Conservation (phyloP, 2,329 filamentous ascomycete genomes). For the Cladophialophora carrionii region DNA sequence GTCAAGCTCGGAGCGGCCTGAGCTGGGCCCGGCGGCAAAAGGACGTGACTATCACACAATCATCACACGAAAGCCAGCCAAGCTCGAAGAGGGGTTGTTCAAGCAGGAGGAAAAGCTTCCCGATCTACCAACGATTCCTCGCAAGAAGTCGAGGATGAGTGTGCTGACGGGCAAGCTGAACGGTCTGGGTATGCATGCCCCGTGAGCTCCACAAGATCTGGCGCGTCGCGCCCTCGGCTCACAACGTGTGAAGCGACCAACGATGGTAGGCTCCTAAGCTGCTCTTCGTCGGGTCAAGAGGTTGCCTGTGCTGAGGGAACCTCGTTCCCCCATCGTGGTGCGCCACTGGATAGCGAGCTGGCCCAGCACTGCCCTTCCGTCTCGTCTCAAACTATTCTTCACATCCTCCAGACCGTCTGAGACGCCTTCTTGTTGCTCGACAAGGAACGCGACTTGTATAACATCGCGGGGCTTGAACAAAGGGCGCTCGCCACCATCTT, state of each 20-base stretch:
- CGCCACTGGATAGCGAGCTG: slow-evolving; percentile 86
- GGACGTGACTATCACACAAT: slow-evolving; percentile 63
- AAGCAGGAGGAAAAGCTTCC: slow-evolving; percentile 33
- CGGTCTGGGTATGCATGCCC: slow-evolving; percentile 37
- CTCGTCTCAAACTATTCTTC: slow-evolving; percentile 46
- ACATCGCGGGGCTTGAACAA: slow-evolving; percentile 61
- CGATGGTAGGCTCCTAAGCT: slow-evolving; percentile 13
- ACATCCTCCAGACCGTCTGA: slow-evolving; percentile 56
- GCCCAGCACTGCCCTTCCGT: slow-evolving; percentile 68
- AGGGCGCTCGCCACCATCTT: slow-evolving; percentile 36
- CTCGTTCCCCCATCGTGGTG: slow-evolving; percentile 84
- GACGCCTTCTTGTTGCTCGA: slow-evolving; percentile 58
- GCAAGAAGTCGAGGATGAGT: slow-evolving; percentile 25
- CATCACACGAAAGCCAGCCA: slow-evolving; percentile 72
- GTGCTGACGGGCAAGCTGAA: slow-evolving; percentile 32
- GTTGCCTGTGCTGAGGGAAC: slow-evolving; percentile 85
- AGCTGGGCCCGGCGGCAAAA: slow-evolving; percentile 27
- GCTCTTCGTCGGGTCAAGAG: slow-evolving; percentile 54
- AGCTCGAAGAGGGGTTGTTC: slow-evolving; percentile 73
- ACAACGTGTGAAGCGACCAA: not conserved
- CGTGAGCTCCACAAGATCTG: slow-evolving; percentile 12
- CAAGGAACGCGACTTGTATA: slow-evolving; percentile 66
- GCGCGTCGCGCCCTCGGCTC: not conserved
- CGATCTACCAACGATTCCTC: slow-evolving; percentile 23
- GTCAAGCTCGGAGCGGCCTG: slow-evolving; percentile 53